Evolutionary conservation across 345 rosid species (phyloP).

Genomic region (Ceriops decandra): DNA sequence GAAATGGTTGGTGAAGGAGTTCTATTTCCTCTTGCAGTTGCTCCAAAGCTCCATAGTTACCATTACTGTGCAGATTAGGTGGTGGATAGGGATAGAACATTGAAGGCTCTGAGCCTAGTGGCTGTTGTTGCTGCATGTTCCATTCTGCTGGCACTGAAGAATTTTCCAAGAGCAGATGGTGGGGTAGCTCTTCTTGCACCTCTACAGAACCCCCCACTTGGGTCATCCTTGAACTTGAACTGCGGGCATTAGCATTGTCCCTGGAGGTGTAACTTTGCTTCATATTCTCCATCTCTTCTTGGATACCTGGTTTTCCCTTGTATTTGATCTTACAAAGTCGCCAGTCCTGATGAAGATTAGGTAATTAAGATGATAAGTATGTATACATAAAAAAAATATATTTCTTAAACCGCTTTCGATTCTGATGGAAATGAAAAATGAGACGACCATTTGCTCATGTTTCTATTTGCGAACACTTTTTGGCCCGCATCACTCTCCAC

Average conservation of each 20-base stretch:
- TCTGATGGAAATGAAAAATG: too few relatives aligned
- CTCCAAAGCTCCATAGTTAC: background rate
- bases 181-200: background rate
- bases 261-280: conserved; percentile 2
- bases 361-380: background rate
- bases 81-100: background rate
- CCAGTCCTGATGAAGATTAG: conserved; percentile 4
- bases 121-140: background rate
- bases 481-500: too few relatives aligned
- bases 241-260: background rate
- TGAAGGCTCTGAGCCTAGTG: background rate
- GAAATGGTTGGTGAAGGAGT: background rate
- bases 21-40: background rate
- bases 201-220: background rate
- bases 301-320: conserved; percentile 18
- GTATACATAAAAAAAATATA: background rate
- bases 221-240: background rate
- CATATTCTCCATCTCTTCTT: conserved; percentile 16
- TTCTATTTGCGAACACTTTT: too few relatives aligned
- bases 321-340: conserved; percentile 20
- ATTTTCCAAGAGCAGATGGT: background rate
- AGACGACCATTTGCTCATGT: too few relatives aligned
- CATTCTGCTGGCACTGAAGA: background rate
- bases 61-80: background rate
- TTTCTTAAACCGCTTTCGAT: too few relatives aligned